Evolutionary conservation across 306 rosid species (phyloP), one percentile per base, ranked within the genome.

Genomic region (Cyclanthera cordifolia): DNA sequence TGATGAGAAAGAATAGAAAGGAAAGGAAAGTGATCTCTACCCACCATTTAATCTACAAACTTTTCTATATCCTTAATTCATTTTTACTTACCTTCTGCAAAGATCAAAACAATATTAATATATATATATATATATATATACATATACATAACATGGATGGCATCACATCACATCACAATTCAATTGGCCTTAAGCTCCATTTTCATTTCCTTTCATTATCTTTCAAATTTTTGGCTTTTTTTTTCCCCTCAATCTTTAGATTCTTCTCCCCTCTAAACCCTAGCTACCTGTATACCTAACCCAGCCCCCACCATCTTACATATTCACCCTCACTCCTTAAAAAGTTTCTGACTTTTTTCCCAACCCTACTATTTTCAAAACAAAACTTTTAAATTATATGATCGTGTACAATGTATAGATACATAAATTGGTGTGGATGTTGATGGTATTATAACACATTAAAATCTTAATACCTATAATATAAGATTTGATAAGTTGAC

Each of bases 261-360:
- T 53, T 53, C 32, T 21, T 53, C 59, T 53, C 59, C 59, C 59
- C 58, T 53, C 28, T 17, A 52, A 52, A 53, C 30, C 30, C 59
- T 23, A 53, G 58, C 28, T 53, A 21, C 14, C 56, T n/a, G 9
- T 8, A 7, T 20, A 53, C 59, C 59, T 53, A 53, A 21, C 32
- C 6, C 30, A 10, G 13, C 32, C 30, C 58, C 58, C 16, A 53
- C 30, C 30, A 20, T 20, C 57, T 10, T 20, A 0, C 3, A 19
- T 19, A 8, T 52, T 9, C 27, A 19, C 27, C 1, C 24, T 51
- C 20, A 15, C 21, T 50, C 21, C 11, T 50, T 50, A 50, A 17
- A 10, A 9, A 11, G 2, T 8, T 19, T 20, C 0, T 10, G 43
- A 37, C 43, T 6, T 50, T 50, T 48, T n/a, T 49, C 17, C 53